Percentiles rank a stretch among this genome's conserved stretches.
Conservation (phyloP, 257 asterid genomes). For the Dorcoceras hygrometricum region DNA sequence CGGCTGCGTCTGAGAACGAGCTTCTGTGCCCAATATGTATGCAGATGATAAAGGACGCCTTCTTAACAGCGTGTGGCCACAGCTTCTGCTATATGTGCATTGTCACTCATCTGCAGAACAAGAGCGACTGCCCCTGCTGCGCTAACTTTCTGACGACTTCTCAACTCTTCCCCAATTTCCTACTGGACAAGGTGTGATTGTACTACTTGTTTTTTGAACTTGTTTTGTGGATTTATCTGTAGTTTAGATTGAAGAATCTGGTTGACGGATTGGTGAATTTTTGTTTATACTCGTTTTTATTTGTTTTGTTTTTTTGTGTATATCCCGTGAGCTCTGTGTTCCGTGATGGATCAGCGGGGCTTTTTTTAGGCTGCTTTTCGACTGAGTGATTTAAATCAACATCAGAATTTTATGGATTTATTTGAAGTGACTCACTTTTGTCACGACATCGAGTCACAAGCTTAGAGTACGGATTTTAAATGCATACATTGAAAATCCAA, state of each 20-base stretch:
- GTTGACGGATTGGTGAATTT: not conserved
- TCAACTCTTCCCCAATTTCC: conserved; percentile 80
- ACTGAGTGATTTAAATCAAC: too few species aligned
- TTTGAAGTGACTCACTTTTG: not conserved
- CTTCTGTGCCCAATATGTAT: conserved; percentile 73
- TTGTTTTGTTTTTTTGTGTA: not conserved
- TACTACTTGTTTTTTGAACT: not conserved
- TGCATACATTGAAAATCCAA: not conserved
- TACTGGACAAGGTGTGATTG: conserved; percentile 60
- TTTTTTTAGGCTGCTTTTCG: too few species aligned
- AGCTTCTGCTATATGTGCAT: conserved; percentile 91
- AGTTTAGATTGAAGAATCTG: conserved; percentile 3
- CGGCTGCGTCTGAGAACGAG: conserved; percentile 46
- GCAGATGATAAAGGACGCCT: conserved; percentile 72
- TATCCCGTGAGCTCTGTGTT: too few species aligned
- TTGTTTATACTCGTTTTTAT: not conserved
- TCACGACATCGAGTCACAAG: not conserved
- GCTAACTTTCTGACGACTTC: conserved; percentile 55
- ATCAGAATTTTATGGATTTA: not conserved
- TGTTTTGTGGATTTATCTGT: not conserved
- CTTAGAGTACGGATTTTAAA: not conserved
- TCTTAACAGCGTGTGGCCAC: conserved; percentile 75
- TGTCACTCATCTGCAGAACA: conserved; percentile 72
- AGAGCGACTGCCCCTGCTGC: conserved; percentile 83
- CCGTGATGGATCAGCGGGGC: too few species aligned